Base-by-base conservation (phyloP, 1,284 basidiomycete genomes). In the Caloboletus inedulis region DNA sequence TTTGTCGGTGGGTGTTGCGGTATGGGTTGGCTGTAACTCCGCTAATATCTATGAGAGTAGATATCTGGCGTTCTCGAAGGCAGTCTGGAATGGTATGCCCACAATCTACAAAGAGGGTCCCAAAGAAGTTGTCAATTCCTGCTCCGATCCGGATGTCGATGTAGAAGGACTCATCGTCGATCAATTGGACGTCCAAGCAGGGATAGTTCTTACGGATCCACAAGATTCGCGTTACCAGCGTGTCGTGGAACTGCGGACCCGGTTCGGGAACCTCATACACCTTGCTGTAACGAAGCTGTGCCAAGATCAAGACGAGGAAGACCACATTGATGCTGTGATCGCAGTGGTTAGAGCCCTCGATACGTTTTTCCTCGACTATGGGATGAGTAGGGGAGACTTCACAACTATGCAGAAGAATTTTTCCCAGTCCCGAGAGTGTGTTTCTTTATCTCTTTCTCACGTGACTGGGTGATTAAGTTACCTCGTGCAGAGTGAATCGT, bases 251-350 rank as follows among this genome's bases (percentile, higher is more conserved):
- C 80, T 89, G 63, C 85, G 89, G 36, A 65, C 70, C 21, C 80
- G 84, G 14, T 88, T 89, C 56, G 94, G 91, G 3, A 72, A 82
- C 39, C 72, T 91, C 16, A 72, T 93, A 30, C 81, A 89, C 57
- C 74, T 74, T 16, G 93, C 94, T 2, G 85, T 92, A 4, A 73
- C 71, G 16, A 77, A 80, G n/a, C 72, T 94, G 51, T 79, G 79
- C 42, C 75, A 77, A 59, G 78, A 78, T 41, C 69, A 79, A 58
- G 57, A 77, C 59, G 72, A 76, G 50, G 94, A 97, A 70, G 94
- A 95, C 68, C 94, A 96, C 60, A 94, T 95, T 52, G 97, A 99
- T 68, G 87, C 91, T 10, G 85, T 97, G 56, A 77, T 89, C 30
- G 75, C 76, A 30, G 78, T 90, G 23, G 78, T 80, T 13, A 83